phyloP scores from a whole-genome alignment of 2,329 filamentous ascomycete species.

The Pyricularia pennisetigena region DNA sequence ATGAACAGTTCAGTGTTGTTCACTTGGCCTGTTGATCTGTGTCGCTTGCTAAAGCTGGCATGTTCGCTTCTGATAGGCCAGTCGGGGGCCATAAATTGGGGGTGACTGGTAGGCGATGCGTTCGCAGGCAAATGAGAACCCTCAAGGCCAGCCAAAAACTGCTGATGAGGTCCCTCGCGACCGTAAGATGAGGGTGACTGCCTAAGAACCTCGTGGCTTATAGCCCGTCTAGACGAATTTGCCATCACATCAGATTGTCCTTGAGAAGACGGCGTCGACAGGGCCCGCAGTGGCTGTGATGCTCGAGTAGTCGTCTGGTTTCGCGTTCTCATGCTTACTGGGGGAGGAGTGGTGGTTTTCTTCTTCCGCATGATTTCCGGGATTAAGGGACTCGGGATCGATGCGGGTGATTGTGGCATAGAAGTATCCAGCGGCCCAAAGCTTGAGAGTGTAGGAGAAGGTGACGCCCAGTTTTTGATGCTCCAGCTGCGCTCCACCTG shows the following conservation, averaged over 20 bases:
- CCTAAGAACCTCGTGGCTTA: neutral
- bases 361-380: slow-evolving; percentile 11
- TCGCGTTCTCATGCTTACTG: slow-evolving; percentile 31
- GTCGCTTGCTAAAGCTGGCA: neutral
- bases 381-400: slow-evolving; percentile 17
- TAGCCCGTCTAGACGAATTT: neutral
- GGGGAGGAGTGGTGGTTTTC: slow-evolving; percentile 23
- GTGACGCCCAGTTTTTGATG: slow-evolving; percentile 8
- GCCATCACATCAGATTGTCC: slow-evolving; percentile 7
- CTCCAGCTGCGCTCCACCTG: slow-evolving; percentile 16
- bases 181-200: neutral
- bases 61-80: neutral
- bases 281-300: slow-evolving; percentile 23
- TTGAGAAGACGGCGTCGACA: slow-evolving; percentile 21
- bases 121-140: neutral
- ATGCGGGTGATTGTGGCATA: slow-evolving; percentile 7
- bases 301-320: slow-evolving; percentile 23
- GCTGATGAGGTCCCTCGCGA: neutral
- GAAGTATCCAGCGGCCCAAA: neutral
- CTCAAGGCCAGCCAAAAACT: neutral
- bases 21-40: neutral
- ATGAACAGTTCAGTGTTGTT: neutral
- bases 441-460: slow-evolving; percentile 6
- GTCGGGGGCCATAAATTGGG: neutral
- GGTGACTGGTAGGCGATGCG: neutral